Conservation (phyloP, 1,139 yeast species). For the Meyerozyma elateridarum region DNA sequence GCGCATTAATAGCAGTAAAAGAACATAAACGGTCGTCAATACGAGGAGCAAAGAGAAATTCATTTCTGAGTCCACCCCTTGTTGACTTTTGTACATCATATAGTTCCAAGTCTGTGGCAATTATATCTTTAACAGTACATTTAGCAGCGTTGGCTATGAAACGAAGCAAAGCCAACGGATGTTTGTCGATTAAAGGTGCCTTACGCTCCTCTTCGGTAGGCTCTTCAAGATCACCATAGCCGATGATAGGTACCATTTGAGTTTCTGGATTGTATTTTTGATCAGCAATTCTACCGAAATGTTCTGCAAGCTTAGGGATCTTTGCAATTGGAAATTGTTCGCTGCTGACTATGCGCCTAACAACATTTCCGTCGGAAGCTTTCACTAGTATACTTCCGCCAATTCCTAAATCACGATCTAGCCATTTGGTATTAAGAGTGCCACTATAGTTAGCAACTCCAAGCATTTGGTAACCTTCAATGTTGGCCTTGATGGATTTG, state of each 20-base stretch:
- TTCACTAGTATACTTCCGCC: conserved; percentile 40
- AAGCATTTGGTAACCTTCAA: conserved; percentile 38
- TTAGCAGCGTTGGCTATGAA: conserved; percentile 29
- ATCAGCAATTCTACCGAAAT: conserved; percentile 31
- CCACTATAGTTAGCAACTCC: conserved; percentile 45
- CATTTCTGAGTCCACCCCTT: conserved; percentile 37
- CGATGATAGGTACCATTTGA: conserved; percentile 40
- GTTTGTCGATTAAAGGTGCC: conserved; percentile 36
- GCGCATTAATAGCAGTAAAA: conserved; percentile 34
- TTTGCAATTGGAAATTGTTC: conserved; percentile 37
- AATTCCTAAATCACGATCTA: conserved; percentile 43
- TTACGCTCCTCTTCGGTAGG: conserved; percentile 29
- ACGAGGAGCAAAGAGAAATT: conserved; percentile 41
- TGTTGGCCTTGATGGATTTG: conserved; percentile 23
- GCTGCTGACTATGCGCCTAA: conserved; percentile 29
- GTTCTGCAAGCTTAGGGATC: conserved; percentile 41
- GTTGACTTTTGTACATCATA: conserved; percentile 38
- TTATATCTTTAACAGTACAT: conserved; percentile 22
- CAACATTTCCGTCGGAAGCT: conserved; percentile 19
- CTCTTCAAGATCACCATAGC: conserved; percentile 20
- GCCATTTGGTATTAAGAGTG: conserved; percentile 31
- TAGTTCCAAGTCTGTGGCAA: conserved; percentile 37
- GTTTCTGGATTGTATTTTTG: conserved; percentile 38
- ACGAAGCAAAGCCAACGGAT: conserved; percentile 32
- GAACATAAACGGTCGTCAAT: conserved; percentile 45